phyloP scores from a whole-genome alignment of 345 rosid genomes.

The Citrus reticulata region DNA sequence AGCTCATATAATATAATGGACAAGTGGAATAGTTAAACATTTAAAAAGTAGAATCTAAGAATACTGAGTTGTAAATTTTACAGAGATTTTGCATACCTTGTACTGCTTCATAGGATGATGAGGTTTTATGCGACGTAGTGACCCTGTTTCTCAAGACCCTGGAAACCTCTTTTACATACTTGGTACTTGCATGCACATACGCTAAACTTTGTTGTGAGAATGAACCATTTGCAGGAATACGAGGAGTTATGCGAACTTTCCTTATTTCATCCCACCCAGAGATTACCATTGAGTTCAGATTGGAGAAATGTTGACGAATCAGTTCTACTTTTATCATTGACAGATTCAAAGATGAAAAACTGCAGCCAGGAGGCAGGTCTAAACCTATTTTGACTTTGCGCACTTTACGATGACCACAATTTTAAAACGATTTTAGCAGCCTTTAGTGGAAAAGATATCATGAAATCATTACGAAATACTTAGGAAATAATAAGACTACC shows the following conservation, averaged over 20 bases:
- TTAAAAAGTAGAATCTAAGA: background rate
- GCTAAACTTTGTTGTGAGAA: slow-evolving; percentile 77
- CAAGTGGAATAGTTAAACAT: background rate
- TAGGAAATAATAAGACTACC: slow-evolving; percentile 35
- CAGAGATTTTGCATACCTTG: slow-evolving; percentile 51
- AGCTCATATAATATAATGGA: background rate
- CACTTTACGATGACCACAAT: slow-evolving; percentile 44
- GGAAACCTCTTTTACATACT: slow-evolving; percentile 79
- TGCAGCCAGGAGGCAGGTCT: slow-evolving; percentile 79
- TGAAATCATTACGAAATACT: background rate
- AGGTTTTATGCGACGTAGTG: slow-evolving; percentile 55
- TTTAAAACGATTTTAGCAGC: slow-evolving; percentile 12
- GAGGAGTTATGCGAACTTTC: slow-evolving; percentile 54
- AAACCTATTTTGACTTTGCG: slow-evolving; percentile 73
- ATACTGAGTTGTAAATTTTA: background rate
- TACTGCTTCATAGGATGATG: slow-evolving; percentile 67
- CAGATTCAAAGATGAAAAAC: slow-evolving; percentile 47
- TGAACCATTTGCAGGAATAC: slow-evolving; percentile 61
- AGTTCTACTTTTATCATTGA: slow-evolving; percentile 51
- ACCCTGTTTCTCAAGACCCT: slow-evolving; percentile 70
- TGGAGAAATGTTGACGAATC: slow-evolving; percentile 49
- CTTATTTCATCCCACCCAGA: slow-evolving; percentile 71
- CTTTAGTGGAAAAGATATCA: slow-evolving; percentile 2
- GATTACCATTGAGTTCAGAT: slow-evolving; percentile 48
- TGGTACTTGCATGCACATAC: slow-evolving; percentile 77